Evolutionary conservation across 2,329 filamentous ascomycete genomes (phyloP).

Genomic region (Colletotrichum paranaense): DNA sequence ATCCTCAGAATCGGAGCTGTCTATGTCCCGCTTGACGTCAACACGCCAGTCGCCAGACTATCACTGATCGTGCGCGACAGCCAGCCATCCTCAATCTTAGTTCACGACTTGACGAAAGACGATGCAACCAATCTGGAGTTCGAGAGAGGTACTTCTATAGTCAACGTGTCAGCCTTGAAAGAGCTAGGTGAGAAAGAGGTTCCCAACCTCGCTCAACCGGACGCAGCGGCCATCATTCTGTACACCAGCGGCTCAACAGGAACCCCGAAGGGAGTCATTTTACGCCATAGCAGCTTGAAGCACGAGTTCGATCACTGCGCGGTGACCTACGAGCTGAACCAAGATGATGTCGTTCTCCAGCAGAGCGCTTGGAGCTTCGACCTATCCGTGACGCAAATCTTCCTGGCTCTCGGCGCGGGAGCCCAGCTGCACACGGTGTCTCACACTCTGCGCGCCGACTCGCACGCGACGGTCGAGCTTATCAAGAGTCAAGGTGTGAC

Average conservation of each 20-base stretch:
- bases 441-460: constrained; percentile 1
- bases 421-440: neutral
- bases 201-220: neutral
- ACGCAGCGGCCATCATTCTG: constrained; percentile 43
- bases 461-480: neutral
- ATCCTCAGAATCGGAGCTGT: constrained; percentile 51
- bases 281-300: constrained; percentile 35
- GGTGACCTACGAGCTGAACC: constrained; percentile 13
- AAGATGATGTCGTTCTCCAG: constrained; percentile 47
- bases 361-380: constrained; percentile 47
- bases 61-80: constrained; percentile 43
- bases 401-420: neutral
- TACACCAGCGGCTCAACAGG: constrained; percentile 47
- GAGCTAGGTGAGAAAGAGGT: neutral
- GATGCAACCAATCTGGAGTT: neutral
- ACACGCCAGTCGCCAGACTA: constrained; percentile 45
- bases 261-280: constrained; percentile 53
- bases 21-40: constrained; percentile 54
- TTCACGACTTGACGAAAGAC: constrained; percentile 27
- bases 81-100: constrained; percentile 41
- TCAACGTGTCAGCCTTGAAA: neutral
- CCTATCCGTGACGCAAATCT: constrained; percentile 6
- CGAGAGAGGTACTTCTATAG: neutral
- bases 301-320: constrained; percentile 1
- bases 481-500: neutral